These are phyloP conservation scores for Colletotrichum caudatum DNA, from an alignment of 2,329 filamentous ascomycete genomes.

Conservation along the genomic window DNA sequence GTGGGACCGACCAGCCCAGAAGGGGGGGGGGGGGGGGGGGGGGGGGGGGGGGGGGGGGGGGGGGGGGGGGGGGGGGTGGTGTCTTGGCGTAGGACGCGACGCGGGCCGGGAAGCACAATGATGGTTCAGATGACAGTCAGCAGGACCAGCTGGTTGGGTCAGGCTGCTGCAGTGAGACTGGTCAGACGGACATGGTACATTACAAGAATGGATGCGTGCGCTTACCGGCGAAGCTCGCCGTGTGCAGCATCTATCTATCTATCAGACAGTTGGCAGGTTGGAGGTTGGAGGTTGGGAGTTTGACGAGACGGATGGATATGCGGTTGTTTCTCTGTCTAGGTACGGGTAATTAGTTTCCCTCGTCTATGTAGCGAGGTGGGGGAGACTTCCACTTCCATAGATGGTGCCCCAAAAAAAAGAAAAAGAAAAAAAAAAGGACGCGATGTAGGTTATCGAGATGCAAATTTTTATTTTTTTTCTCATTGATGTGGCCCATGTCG, in stretches of 20 bases:
- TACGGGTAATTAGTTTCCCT: neutral
- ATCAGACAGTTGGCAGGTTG: neutral
- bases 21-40: too few species aligned
- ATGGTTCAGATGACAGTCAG: slow-evolving; percentile 31
- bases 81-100: slow-evolving; percentile 30
- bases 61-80: too few species aligned
- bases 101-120: slow-evolving; percentile 11
- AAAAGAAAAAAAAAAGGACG: neutral
- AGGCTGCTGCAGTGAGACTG: slow-evolving; percentile 28
- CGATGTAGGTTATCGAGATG: slow-evolving; percentile 12
- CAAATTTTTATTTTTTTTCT: slow-evolving; percentile 19
- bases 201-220: neutral
- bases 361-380: neutral
- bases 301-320: neutral
- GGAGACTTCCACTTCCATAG: neutral
- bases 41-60: too few species aligned
- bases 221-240: neutral
- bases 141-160: slow-evolving; percentile 28
- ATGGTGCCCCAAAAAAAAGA: too few species aligned
- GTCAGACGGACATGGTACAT: neutral
- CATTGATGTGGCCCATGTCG: slow-evolving; percentile 3
- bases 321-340: neutral
- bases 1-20: slow-evolving; percentile 11
- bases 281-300: neutral
- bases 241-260: neutral